phyloP scores from a whole-genome alignment of 805 yeast species.

The Hanseniaspora hatyaiensis region DNA sequence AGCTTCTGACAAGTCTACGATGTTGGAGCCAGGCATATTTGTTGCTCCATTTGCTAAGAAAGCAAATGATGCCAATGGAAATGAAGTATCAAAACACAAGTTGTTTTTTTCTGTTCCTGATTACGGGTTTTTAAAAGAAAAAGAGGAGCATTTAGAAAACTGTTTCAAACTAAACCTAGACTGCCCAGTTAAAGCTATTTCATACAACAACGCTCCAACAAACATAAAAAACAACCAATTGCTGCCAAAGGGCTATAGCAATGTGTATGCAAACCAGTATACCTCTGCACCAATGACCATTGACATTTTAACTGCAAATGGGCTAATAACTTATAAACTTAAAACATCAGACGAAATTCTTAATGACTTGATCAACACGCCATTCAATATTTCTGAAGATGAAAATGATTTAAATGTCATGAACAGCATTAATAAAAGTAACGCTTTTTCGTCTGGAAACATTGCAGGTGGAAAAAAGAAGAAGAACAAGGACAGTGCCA shows the following conservation, averaged over 20 bases:
- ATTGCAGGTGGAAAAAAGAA: not conserved
- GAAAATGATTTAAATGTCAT: not conserved
- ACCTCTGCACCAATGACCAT: conserved; percentile 52
- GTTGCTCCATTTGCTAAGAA: conserved; percentile 45
- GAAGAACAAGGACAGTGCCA: conserved; percentile 33
- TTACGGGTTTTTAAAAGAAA: conserved; percentile 68
- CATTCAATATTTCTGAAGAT: not conserved
- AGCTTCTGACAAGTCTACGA: conserved; percentile 45
- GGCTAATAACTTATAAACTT: conserved; percentile 64
- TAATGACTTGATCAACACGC: conserved; percentile 40
- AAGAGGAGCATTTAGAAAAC: conserved; percentile 63
- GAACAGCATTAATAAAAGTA: no score
- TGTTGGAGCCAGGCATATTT: conserved; percentile 79
- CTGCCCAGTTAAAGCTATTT: conserved; percentile 58
- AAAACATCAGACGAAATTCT: conserved; percentile 72
- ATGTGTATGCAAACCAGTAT: conserved; percentile 79
- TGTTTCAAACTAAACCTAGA: conserved; percentile 59
- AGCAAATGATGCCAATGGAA: conserved; percentile 4
- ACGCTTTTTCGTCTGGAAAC: no score
- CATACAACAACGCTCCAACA: conserved; percentile 20
- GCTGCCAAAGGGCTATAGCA: conserved; percentile 69
- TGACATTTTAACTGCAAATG: conserved; percentile 71
- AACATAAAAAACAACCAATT: conserved; percentile 32
- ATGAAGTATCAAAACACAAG: conserved; percentile 26
- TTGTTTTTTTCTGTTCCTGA: conserved; percentile 73